A percentile compares a stretch with the other conserved stretches of the same genome.
These are phyloP conservation scores for Paraconiothyrium sp. DNA, from an alignment of 2,329 filamentous ascomycete species.

Conservation along the genomic window DNA sequence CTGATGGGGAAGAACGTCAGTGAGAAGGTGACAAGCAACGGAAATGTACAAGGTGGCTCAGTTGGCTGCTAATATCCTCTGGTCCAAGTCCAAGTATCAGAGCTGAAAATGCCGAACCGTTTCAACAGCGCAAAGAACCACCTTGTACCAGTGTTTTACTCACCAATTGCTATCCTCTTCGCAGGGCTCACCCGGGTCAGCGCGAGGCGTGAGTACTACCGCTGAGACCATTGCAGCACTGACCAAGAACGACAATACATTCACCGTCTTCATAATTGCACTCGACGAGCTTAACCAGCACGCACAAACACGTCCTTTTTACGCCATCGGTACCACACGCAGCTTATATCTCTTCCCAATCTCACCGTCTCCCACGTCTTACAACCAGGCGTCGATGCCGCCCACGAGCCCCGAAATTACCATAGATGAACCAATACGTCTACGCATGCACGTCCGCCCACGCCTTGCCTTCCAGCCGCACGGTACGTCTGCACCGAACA, in stretches of 20 bases:
- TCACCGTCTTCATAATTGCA: neutral
- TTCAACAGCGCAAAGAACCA: too few species aligned
- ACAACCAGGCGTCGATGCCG: neutral
- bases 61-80: too few species aligned
- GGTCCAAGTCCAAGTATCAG: too few species aligned
- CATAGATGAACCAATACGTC: neutral
- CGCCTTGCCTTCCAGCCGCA: neutral
- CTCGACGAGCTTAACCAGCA: neutral
- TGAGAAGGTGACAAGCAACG: neutral
- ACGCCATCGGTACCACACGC: neutral
- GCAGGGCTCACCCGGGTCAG: slow-evolving; percentile 2
- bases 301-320: neutral
- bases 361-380: neutral
- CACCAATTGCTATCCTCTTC: neutral
- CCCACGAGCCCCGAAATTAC: neutral
- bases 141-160: neutral
- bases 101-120: too few species aligned
- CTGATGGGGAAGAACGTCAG: neutral
- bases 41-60: too few species aligned
- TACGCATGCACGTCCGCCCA: neutral
- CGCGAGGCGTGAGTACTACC: neutral
- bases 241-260: neutral
- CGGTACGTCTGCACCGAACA: neutral
- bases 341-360: neutral
- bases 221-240: neutral